These are phyloP conservation scores for Selaginella tamariscina DNA, from an alignment of 75 land plant species.

Conservation along the genomic window DNA sequence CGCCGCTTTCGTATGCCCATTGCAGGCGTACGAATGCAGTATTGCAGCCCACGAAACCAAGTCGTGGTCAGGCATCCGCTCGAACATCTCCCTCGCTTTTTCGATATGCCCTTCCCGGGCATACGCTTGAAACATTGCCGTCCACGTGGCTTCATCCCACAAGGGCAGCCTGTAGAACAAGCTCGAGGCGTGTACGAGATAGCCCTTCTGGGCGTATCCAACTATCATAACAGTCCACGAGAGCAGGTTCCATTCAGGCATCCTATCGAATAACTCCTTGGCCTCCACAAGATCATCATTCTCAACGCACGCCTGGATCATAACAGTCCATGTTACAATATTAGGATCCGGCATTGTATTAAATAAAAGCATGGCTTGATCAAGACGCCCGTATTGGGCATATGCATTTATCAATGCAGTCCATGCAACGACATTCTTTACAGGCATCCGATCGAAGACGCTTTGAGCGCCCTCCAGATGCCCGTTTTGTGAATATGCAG, in stretches of 20 bases:
- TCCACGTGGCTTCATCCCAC: not conserved
- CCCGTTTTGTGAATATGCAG: not conserved
- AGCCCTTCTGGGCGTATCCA: not conserved
- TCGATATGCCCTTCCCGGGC: not conserved
- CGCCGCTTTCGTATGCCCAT: not conserved
- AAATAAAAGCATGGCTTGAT: not conserved
- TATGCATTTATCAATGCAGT: not conserved
- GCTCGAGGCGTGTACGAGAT: not conserved
- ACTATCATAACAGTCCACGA: not conserved
- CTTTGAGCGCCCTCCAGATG: not conserved
- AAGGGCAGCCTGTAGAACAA: not conserved
- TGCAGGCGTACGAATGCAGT: not conserved
- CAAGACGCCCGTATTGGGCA: not conserved
- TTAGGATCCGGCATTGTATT: not conserved
- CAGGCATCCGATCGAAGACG: constrained; percentile 8
- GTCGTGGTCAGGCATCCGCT: not conserved
- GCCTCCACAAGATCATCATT: not conserved
- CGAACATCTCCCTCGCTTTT: not conserved
- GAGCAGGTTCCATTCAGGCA: not conserved
- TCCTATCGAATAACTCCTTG: not conserved
- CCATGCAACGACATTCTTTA: not conserved
- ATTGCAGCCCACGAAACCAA: not conserved
- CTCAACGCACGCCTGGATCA: not conserved
- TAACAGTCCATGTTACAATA: not conserved
- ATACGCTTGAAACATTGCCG: not conserved